Percentiles rank a stretch among this genome's conserved stretches.
Evolutionary conservation across 1,284 basidiomycete genomes (phyloP).

Genomic region (Bjerkandera adusta): DNA sequence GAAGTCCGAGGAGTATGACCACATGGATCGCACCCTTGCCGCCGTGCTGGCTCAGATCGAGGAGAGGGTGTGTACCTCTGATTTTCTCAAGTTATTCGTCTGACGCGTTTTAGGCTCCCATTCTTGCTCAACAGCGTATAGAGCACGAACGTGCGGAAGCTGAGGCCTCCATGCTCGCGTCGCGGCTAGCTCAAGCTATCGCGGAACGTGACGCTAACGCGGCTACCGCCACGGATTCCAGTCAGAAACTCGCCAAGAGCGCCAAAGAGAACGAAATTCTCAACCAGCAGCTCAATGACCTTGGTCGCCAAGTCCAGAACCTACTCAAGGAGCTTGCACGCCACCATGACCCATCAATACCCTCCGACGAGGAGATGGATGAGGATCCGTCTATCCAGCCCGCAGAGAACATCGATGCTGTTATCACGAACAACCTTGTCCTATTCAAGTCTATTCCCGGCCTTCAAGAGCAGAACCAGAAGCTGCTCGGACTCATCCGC

Average conservation of each 20-base stretch:
- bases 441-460: conserved; percentile 81
- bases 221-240: conserved; percentile 48
- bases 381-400: conserved; percentile 34
- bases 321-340: conserved; percentile 81
- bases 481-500: conserved; percentile 80
- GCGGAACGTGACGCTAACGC: conserved; percentile 62
- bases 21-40: conserved; percentile 75
- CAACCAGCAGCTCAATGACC: conserved; percentile 79
- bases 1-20: conserved; percentile 77
- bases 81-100: not conserved
- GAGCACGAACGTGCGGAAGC: conserved; percentile 81
- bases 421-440: conserved; percentile 90
- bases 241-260: conserved; percentile 62
- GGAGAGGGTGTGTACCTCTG: conserved; percentile 65
- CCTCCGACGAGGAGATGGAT: conserved; percentile 70
- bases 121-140: conserved; percentile 80
- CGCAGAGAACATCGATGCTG: conserved; percentile 63
- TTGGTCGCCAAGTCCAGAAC: conserved; percentile 82
- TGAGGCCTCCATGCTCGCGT: conserved; percentile 78
- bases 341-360: conserved; percentile 79
- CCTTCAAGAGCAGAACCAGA: conserved; percentile 89
- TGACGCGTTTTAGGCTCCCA: conserved; percentile 62
- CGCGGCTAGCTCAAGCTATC: conserved; percentile 73
- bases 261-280: conserved; percentile 71
- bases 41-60: conserved; percentile 83